These are phyloP conservation scores for Chrysochromulina tobinii DNA, from an alignment of 78 protist species.

Conservation along the genomic window DNA sequence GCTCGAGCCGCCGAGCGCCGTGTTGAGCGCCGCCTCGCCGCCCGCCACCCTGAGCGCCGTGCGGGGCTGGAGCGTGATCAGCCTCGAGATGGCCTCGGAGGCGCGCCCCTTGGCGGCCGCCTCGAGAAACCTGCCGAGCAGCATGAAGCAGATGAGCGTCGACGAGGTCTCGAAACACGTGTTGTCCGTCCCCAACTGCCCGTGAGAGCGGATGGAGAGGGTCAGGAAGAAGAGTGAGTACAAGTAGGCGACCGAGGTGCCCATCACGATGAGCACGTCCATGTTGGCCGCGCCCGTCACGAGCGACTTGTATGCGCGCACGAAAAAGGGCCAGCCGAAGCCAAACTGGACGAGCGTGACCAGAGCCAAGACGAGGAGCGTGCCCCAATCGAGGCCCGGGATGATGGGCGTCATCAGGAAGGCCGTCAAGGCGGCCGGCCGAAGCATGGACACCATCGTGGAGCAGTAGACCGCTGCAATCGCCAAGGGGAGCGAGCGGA, in stretches of 20 bases:
- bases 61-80: constrained; percentile 45
- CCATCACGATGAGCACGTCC: constrained; percentile 88
- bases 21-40: too few relatives aligned
- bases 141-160: constrained; percentile 82
- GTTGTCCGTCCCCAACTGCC: too few relatives aligned
- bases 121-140: constrained; percentile 86
- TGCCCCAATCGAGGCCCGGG: constrained; percentile 14
- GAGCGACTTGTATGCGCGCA: constrained; percentile 46
- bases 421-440: too few relatives aligned
- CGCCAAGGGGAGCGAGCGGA: too few relatives aligned
- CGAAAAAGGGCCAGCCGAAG: constrained; percentile 58
- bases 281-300: constrained; percentile 76
- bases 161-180: constrained; percentile 55
- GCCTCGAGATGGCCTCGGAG: constrained; percentile 67
- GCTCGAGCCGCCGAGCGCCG: too few relatives aligned
- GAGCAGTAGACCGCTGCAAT: too few relatives aligned
- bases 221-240: constrained; percentile 73
- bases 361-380: constrained; percentile 42
- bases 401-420: too few relatives aligned
- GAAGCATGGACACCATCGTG: too few relatives aligned
- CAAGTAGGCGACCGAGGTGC: constrained; percentile 78
- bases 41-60: too few relatives aligned
- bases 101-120: constrained; percentile 84
- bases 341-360: constrained; percentile 76
- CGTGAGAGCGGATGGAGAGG: neutral